phyloP scores from a whole-genome alignment of 2,329 filamentous ascomycete genomes.

The Fusarium sororula region DNA sequence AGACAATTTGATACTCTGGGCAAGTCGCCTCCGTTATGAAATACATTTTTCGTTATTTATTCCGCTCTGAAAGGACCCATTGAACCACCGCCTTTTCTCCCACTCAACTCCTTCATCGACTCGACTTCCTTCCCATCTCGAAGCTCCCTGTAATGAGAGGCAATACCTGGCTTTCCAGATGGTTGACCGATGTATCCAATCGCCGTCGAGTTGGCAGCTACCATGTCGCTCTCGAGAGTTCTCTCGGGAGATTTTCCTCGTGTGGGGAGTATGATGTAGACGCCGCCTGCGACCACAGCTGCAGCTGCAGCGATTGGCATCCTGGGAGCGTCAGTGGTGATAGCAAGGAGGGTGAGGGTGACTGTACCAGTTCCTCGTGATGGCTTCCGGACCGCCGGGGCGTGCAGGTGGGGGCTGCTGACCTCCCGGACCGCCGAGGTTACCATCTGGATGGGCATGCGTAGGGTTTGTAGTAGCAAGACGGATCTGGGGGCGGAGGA shows the following conservation, averaged over 20 bases:
- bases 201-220: conserved; percentile 17
- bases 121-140: conserved; percentile 32
- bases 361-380: conserved; percentile 47
- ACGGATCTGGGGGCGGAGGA: conserved; percentile 35
- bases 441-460: conserved; percentile 3
- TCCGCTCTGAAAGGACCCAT: conserved; percentile 46
- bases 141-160: conserved; percentile 29
- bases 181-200: conserved; percentile 18
- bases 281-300: conserved; percentile 38
- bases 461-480: not conserved
- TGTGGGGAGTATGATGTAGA: conserved; percentile 42
- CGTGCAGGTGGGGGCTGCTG: conserved; percentile 42
- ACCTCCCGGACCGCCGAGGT: conserved; percentile 48
- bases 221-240: conserved; percentile 19
- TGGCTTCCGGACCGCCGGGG: conserved; percentile 43
- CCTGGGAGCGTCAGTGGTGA: conserved; percentile 20
- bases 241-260: conserved; percentile 16
- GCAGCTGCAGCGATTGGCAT: conserved; percentile 43
- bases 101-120: conserved; percentile 44
- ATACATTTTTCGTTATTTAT: conserved; percentile 8
- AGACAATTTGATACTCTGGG: conserved; percentile 33
- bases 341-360: not conserved
- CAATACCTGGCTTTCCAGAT: conserved; percentile 7
- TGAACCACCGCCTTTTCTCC: conserved; percentile 38
- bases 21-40: conserved; percentile 5